Percentiles rank a stretch among this genome's conserved stretches.
Evolutionary conservation across 1,139 yeast species (phyloP).

Genomic region (Diutina pseudorugosa): DNA sequence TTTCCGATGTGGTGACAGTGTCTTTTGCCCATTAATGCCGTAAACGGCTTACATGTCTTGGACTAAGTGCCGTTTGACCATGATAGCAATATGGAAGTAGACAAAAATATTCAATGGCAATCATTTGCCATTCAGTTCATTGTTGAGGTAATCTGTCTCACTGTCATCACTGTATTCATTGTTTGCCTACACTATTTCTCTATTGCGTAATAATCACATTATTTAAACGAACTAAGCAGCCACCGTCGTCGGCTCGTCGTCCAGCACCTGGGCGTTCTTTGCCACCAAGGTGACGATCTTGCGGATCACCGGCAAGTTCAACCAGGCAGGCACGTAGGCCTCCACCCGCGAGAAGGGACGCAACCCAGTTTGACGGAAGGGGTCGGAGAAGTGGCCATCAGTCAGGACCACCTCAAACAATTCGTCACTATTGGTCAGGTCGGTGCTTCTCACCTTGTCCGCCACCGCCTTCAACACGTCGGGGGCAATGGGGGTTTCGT

Average conservation of each 20-base stretch:
- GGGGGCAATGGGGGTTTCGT: slow-evolving; percentile 86
- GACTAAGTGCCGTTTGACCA: too few species aligned
- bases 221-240: neutral
- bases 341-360: slow-evolving; percentile 85
- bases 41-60: too few species aligned
- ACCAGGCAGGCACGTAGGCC: slow-evolving; percentile 94
- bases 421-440: slow-evolving; percentile 42
- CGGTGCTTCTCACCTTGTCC: slow-evolving; percentile 62
- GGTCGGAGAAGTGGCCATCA: slow-evolving; percentile 78
- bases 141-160: too few species aligned
- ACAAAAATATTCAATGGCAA: too few species aligned
- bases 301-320: slow-evolving; percentile 80
- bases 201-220: neutral
- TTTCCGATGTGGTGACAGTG: too few species aligned
- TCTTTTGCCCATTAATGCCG: too few species aligned
- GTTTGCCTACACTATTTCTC: neutral
- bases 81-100: too few species aligned
- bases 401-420: slow-evolving; percentile 60
- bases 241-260: neutral
- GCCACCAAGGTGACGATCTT: slow-evolving; percentile 86
- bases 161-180: too few species aligned
- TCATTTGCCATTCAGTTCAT: too few species aligned
- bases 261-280: slow-evolving; percentile 45
- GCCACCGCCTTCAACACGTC: slow-evolving; percentile 79
- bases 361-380: slow-evolving; percentile 75